A percentile compares a stretch with the other conserved stretches of the same genome.
phyloP scores from a whole-genome alignment of 495 filamentous ascomycete genomes.

The Neurospora discreta region DNA sequence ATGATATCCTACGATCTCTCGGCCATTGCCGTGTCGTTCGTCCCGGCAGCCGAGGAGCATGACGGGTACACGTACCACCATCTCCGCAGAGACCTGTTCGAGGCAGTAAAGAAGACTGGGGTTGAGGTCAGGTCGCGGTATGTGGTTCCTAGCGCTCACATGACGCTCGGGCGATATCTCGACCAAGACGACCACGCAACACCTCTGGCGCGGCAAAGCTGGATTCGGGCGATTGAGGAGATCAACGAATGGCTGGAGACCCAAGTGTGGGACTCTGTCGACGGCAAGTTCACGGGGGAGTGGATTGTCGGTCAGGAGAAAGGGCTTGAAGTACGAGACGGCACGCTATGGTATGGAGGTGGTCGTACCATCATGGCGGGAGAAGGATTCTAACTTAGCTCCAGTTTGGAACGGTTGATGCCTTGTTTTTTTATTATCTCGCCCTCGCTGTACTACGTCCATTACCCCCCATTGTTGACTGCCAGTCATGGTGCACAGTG shows the following conservation, averaged over 20 bases:
- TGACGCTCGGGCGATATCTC: constrained; percentile 77
- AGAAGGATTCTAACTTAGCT: constrained; percentile 40
- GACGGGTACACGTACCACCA: constrained; percentile 82
- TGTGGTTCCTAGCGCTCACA: constrained; percentile 74
- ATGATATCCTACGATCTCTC: constrained; percentile 73
- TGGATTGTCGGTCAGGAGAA: constrained; percentile 73
- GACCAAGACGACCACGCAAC: constrained; percentile 37
- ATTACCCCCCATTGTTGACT: no score
- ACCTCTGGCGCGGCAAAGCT: constrained; percentile 38
- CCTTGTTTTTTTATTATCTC: not conserved
- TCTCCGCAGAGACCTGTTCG: constrained; percentile 67
- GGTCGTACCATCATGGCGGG: constrained; percentile 53
- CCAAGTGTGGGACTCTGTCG: constrained; percentile 52
- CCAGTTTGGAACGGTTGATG: not conserved
- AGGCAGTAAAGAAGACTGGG: constrained; percentile 43
- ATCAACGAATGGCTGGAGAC: constrained; percentile 61
- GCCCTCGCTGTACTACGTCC: not conserved
- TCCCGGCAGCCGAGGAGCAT: constrained; percentile 50
- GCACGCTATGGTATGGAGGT: constrained; percentile 75
- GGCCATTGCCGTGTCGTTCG: constrained; percentile 74
- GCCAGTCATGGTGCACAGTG: not conserved
- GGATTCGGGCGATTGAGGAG: constrained; percentile 58
- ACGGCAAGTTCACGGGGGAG: constrained; percentile 30
- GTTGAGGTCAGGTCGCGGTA: constrained; percentile 62
- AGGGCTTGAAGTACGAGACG: constrained; percentile 58